These are phyloP conservation scores for Claviceps africana DNA, from an alignment of 2,329 filamentous ascomycete species.

Conservation along the genomic window DNA sequence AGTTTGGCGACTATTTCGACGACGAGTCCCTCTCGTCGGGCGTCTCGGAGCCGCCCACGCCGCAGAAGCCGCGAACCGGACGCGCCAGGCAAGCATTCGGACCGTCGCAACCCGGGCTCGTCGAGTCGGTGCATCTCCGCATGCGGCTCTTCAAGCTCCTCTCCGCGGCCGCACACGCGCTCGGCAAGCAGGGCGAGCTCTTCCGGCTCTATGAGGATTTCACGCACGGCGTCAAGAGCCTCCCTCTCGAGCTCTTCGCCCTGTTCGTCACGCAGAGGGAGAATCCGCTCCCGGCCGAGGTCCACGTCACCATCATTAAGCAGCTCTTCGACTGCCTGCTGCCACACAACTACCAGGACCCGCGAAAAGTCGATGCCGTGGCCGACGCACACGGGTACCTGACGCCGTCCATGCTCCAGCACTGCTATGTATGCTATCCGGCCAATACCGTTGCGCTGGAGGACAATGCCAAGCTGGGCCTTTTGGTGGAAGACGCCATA, in stretches of 20 bases:
- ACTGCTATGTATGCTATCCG: slow-evolving; percentile 51
- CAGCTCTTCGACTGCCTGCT: slow-evolving; percentile 32
- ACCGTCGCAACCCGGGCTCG: slow-evolving; percentile 15
- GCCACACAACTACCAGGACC: slow-evolving; percentile 25
- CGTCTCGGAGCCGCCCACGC: slow-evolving; percentile 31
- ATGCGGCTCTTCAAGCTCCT: slow-evolving; percentile 48
- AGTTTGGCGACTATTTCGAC: slow-evolving; percentile 46
- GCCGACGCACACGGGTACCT: slow-evolving; percentile 25
- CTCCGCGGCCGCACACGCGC: slow-evolving; percentile 31
- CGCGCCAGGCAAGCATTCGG: slow-evolving; percentile 12
- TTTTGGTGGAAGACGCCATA: slow-evolving; percentile 53
- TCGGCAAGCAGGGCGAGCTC: slow-evolving; percentile 28
- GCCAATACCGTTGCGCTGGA: slow-evolving; percentile 45
- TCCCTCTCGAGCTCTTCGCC: slow-evolving; percentile 43
- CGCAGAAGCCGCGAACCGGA: slow-evolving; percentile 22
- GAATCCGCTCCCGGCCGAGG: slow-evolving; percentile 21
- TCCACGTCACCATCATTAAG: slow-evolving; percentile 31
- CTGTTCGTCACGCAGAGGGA: slow-evolving; percentile 31
- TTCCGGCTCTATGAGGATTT: slow-evolving; percentile 46
- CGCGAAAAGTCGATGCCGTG: slow-evolving; percentile 23
- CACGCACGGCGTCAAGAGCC: slow-evolving; percentile 40
- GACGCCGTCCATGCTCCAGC: slow-evolving; percentile 31
- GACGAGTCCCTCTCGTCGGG: slow-evolving; percentile 38
- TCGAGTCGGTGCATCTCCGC: slow-evolving; percentile 46
- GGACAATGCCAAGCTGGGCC: slow-evolving; percentile 60